These are phyloP conservation scores for Pichia sp. DNA, from an alignment of 1,139 yeast genomes.

Conservation along the genomic window DNA sequence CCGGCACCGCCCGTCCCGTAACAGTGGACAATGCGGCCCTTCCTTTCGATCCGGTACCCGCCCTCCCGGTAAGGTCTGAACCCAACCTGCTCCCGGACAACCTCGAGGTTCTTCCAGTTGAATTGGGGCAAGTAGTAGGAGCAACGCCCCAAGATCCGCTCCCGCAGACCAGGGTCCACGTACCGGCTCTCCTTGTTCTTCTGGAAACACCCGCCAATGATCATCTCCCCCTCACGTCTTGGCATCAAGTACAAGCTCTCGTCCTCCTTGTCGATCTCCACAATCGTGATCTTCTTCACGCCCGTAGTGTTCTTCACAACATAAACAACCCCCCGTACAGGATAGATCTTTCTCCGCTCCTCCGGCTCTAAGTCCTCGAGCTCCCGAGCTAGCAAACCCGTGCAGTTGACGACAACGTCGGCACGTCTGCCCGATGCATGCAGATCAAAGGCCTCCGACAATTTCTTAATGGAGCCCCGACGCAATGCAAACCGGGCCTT, in stretches of 20 bases:
- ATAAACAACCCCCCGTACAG: constrained; percentile 44
- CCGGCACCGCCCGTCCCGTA: constrained; percentile 56
- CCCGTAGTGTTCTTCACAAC: constrained; percentile 37
- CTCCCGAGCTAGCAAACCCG: constrained; percentile 41
- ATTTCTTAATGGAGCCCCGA: constrained; percentile 21
- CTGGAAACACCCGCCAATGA: constrained; percentile 48
- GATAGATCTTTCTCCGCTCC: constrained; percentile 30
- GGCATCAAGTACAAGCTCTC: constrained; percentile 49
- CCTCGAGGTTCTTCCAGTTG: constrained; percentile 35
- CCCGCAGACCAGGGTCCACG: constrained; percentile 37
- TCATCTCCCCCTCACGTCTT: constrained; percentile 50
- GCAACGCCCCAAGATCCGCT: constrained; percentile 41
- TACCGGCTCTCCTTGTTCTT: constrained; percentile 27
- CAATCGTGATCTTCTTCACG: constrained; percentile 24
- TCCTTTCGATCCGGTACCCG: constrained; percentile 36
- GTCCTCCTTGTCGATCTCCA: constrained; percentile 31
- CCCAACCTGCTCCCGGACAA: constrained; percentile 45
- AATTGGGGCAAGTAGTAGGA: constrained; percentile 41
- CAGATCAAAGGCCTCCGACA: constrained; percentile 24
- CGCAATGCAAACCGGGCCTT: constrained; percentile 37
- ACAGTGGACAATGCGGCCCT: constrained; percentile 35
- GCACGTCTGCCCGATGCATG: constrained; percentile 22
- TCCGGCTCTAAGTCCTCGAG: constrained; percentile 34
- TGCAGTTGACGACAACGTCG: constrained; percentile 44
- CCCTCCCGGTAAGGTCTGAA: constrained; percentile 47